Base-by-base conservation (phyloP, 805 yeast species). In the Wickerhamiella sorbophila region DNA sequence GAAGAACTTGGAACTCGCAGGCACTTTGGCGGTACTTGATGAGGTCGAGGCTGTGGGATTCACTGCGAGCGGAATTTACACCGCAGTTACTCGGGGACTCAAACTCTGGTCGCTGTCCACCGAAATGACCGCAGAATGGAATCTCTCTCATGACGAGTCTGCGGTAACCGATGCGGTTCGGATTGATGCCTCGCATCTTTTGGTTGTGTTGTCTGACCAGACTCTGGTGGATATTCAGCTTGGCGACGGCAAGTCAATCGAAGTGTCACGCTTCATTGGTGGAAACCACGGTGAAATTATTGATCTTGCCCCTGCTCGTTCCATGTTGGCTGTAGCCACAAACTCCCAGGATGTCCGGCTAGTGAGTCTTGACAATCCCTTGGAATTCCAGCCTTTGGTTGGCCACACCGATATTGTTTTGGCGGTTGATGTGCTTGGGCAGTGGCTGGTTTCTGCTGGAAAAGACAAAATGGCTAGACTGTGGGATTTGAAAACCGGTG, bases 271-370 rank as follows among this genome's bases (percentile, higher is more conserved):
- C 4, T 20, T 16, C 33, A 67, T 86, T 51, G 91, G 95, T 1
- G 96, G 96, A 51, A 86, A 86, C 59, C 95, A 88, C 61, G 97
- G 96, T 44, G 88, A 91, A 20, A 77, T 91, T 52, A 94, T 95
- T 2, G 97, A 88, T 57, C 70, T 86, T 64, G 73, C 75, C 50
- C 79, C 76, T 54, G 91, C 91, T 0, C 83, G 84, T 5, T 55
- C 66, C 19, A 46, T 59, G 12, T 58, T 88, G 36, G 97, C 94
- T 4, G 59, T 91, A 49, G 96, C 97, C 1, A 88, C 97, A 3
- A 91, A 91, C 60, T 83, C 97, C 1, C 94, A 95, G 10, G 77
- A 88, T 1, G 63, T 91, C 43, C 68, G 97, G 57, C 61, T 91
- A 12, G 71, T 87, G 27, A 42, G 56, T 15, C 72, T 81, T 1